Conservation (phyloP, 306 rosid species). For the Begonia loranthoides region DNA sequence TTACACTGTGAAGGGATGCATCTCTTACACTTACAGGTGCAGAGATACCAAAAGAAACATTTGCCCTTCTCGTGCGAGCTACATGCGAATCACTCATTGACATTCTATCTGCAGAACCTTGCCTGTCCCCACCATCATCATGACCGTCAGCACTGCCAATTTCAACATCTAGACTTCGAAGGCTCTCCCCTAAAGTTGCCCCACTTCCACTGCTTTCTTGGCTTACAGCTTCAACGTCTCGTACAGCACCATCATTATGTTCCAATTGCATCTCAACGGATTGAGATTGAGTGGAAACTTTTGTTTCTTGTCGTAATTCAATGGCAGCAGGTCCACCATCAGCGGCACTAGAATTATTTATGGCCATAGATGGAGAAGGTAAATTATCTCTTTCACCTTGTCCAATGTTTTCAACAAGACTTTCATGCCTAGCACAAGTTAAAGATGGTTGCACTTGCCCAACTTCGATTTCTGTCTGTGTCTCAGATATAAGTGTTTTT, state of each 20-base stretch:
- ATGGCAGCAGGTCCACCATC: constrained; percentile 35
- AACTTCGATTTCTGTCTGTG: constrained; percentile 31
- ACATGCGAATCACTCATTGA: constrained; percentile 60
- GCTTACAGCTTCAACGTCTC: constrained; percentile 96
- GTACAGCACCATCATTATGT: constrained; percentile 52
- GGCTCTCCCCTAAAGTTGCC: constrained; percentile 94
- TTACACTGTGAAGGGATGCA: constrained; percentile 72
- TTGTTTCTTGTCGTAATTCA: constrained; percentile 32
- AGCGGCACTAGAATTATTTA: constrained; percentile 21
- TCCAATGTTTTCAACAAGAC: constrained; percentile 36
- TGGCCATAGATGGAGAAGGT: constrained; percentile 20
- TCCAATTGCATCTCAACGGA: constrained; percentile 86
- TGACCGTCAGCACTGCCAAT: constrained; percentile 98
- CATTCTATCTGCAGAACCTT: constrained; percentile 59
- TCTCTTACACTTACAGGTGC: constrained; percentile 63
- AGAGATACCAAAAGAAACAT: constrained; percentile 42
- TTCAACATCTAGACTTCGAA: constrained; percentile 94
- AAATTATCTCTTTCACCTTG: constrained; percentile 28
- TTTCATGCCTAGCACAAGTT: constrained; percentile 31
- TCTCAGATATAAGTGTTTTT: constrained; percentile 22
- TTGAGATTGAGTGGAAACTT: constrained; percentile 36
- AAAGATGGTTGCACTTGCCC: constrained; percentile 38
- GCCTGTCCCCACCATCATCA: constrained; percentile 90
- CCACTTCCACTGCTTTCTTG: constrained; percentile 98
- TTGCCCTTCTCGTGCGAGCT: constrained; percentile 61